Conservation (phyloP, 2,329 filamentous ascomycete genomes). For the Aspergillus pseudoglaucus region DNA sequence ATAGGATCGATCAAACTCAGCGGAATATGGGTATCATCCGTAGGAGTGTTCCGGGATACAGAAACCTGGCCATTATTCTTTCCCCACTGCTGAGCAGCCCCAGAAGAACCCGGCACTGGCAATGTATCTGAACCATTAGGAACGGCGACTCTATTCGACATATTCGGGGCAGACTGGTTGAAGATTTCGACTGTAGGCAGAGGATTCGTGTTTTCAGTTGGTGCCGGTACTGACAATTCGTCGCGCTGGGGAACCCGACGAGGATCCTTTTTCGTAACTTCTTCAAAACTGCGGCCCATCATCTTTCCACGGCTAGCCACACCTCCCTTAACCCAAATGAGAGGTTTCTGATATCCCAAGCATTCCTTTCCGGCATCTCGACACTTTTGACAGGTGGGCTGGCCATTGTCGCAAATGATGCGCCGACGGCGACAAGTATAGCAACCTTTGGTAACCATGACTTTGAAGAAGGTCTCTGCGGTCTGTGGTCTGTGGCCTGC, state of each 20-base stretch:
- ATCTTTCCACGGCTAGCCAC: slow-evolving; percentile 42
- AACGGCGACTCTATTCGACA: no score
- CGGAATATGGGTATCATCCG: slow-evolving; percentile 25
- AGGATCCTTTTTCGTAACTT: slow-evolving; percentile 18
- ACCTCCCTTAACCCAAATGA: slow-evolving; percentile 39
- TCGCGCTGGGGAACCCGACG: slow-evolving; percentile 1
- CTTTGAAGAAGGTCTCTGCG: not conserved
- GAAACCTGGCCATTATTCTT: not conserved
- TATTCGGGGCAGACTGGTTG: slow-evolving; percentile 7
- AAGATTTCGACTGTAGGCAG: not conserved
- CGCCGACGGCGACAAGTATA: slow-evolving; percentile 41
- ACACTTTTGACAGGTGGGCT: slow-evolving; percentile 38
- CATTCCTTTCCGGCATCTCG: slow-evolving; percentile 38
- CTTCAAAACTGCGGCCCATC: slow-evolving; percentile 49
- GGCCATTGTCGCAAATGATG: slow-evolving; percentile 39
- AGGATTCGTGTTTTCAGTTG: not conserved
- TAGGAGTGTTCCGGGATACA: not conserved
- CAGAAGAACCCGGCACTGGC: not conserved
- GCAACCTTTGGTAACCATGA: slow-evolving; percentile 35
- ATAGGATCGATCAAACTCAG: slow-evolving; percentile 41
- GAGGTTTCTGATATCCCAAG: slow-evolving; percentile 37
- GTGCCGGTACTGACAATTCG: no score
- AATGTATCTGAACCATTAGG: not conserved
- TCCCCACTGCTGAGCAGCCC: not conserved
- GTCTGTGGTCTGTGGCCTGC: no score